A percentile compares a stretch with the other conserved stretches of the same genome.
phyloP scores from a whole-genome alignment of 2,329 filamentous ascomycete genomes.

The Arthrobotrys sinensis region DNA sequence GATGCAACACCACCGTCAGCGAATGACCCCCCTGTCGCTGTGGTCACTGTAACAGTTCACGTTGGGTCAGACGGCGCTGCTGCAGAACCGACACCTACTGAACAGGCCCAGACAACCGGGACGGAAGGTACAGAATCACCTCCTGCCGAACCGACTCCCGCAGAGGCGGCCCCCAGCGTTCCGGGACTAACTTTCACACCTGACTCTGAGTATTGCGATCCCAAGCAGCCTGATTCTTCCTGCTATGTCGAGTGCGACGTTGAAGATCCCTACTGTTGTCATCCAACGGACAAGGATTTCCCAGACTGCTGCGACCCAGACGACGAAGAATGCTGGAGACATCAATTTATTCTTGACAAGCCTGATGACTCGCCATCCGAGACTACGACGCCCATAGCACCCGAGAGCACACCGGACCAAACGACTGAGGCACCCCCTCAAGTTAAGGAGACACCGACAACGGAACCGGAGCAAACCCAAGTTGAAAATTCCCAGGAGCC shows the following conservation, averaged over 20 bases:
- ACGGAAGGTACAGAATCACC: not conserved
- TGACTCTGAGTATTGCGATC: constrained; percentile 37
- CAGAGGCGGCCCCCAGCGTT: constrained; percentile 24
- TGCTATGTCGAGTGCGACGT: constrained; percentile 52
- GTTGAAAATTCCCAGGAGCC: not conserved
- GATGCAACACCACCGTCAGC: constrained; percentile 7
- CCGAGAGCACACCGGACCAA: constrained; percentile 6
- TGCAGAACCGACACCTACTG: not conserved
- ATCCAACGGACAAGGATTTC: constrained; percentile 49
- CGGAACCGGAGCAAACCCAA: not conserved
- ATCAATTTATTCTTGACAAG: constrained; percentile 51
- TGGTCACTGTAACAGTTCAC: constrained; percentile 34
- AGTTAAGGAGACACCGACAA: not conserved
- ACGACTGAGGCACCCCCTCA: constrained; percentile 5
- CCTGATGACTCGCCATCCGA: constrained; percentile 22
- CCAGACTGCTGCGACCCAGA: constrained; percentile 55
- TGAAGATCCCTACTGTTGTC: constrained; percentile 53
- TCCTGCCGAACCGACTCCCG: not conserved
- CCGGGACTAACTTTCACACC: constrained; percentile 42
- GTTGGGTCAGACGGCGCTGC: constrained; percentile 8
- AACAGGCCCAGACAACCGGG: not conserved
- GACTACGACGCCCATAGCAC: constrained; percentile 3
- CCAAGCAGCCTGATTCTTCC: constrained; percentile 44
- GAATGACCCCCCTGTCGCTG: not conserved
- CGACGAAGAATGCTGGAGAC: constrained; percentile 52